Evolutionary conservation across 305 asterid species (phyloP).

Genomic region (Fraxinus nigra): DNA sequence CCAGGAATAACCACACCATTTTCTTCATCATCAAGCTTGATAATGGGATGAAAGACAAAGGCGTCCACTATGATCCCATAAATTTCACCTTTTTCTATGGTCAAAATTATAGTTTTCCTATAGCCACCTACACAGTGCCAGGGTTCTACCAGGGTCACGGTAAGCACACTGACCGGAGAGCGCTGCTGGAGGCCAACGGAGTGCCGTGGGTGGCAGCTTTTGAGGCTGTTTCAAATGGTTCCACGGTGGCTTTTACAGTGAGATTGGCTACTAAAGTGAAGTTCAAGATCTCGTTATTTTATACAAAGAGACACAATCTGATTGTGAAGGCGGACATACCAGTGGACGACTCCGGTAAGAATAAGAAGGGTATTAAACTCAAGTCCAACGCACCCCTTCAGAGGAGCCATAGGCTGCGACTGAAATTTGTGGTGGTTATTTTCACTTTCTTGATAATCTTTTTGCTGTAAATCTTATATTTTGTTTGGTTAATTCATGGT

Average conservation of each 20-base stretch:
- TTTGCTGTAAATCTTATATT: constrained; percentile 11
- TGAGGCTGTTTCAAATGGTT: constrained; percentile 30
- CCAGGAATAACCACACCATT: constrained; percentile 36
- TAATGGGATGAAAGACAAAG: constrained; percentile 58
- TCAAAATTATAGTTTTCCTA: constrained; percentile 13
- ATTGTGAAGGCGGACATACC: constrained; percentile 20
- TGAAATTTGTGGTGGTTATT: constrained; percentile 14
- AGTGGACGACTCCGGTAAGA: constrained; percentile 28
- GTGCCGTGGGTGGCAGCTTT: constrained; percentile 45
- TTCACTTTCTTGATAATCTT: constrained; percentile 18
- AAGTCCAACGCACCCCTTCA: constrained; percentile 18
- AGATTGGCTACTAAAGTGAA: constrained; percentile 39
- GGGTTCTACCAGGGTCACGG: constrained; percentile 56
- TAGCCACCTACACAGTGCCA: constrained; percentile 37
- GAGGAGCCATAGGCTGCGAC: neutral
- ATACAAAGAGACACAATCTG: constrained; percentile 23
- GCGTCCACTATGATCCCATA: constrained; percentile 45
- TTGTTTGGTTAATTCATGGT: neutral
- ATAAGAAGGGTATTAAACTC: constrained; percentile 25
- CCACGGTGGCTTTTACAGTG: constrained; percentile 37
- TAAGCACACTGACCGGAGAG: constrained; percentile 30
- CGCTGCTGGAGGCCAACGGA: constrained; percentile 11
- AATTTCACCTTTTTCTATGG: constrained; percentile 33
- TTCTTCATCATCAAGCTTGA: constrained; percentile 44
- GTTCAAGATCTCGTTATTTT: constrained; percentile 38